phyloP scores from a whole-genome alignment of 805 yeast genomes.

The Saturnispora diversa region DNA sequence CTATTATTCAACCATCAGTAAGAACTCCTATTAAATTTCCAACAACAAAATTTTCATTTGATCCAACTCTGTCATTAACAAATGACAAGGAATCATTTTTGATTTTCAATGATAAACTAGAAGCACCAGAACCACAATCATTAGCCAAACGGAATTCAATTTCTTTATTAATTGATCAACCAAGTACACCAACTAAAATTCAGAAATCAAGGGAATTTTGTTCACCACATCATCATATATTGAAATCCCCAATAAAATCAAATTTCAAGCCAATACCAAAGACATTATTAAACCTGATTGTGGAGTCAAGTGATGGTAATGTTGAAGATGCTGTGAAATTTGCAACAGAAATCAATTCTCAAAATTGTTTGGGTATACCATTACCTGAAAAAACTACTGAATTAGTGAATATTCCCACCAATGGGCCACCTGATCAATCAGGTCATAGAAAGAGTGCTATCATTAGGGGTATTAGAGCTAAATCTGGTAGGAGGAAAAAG shows the following conservation, averaged over 20 bases:
- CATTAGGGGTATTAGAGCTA: slow-evolving; percentile 29
- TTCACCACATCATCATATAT: slow-evolving; percentile 31
- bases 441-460: slow-evolving; percentile 31
- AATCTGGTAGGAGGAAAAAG: slow-evolving; percentile 8
- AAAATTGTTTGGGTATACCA: slow-evolving; percentile 54
- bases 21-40: not conserved
- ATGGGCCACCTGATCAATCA: slow-evolving; percentile 25
- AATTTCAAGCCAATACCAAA: slow-evolving; percentile 24
- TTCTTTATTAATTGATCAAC: not conserved
- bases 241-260: slow-evolving; percentile 27
- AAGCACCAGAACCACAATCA: slow-evolving; percentile 3
- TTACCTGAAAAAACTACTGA: slow-evolving; percentile 51
- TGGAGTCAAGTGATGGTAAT: slow-evolving; percentile 54
- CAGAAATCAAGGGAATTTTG: slow-evolving; percentile 21
- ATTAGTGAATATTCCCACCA: slow-evolving; percentile 49
- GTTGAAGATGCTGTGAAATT: slow-evolving; percentile 57
- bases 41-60: slow-evolving; percentile 4
- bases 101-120: slow-evolving; percentile 1
- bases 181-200: slow-evolving; percentile 1
- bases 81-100: slow-evolving; percentile 5
- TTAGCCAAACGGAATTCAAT: not conserved
- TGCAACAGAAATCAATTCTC: slow-evolving; percentile 61
- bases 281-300: slow-evolving; percentile 39
- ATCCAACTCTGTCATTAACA: slow-evolving; percentile 3
- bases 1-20: too few species aligned